Evolutionary conservation across 2,329 filamentous ascomycete genomes (phyloP).

Genomic region (Claviceps sorghi): DNA sequence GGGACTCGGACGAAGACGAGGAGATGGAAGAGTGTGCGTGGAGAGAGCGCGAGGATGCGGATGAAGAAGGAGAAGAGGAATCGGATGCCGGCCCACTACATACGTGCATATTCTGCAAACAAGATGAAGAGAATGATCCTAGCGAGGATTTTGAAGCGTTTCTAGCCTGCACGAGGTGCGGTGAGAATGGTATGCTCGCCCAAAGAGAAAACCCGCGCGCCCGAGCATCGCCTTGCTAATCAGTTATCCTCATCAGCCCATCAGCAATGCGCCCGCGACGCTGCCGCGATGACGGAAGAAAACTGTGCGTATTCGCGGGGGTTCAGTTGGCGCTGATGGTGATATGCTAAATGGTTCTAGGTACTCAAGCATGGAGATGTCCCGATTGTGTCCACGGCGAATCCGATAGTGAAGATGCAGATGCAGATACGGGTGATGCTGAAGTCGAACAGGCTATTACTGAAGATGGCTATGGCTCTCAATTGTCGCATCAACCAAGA

Average conservation of each 20-base stretch:
- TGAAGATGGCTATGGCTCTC: slow-evolving; percentile 13
- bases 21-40: slow-evolving; percentile 21
- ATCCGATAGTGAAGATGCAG: slow-evolving; percentile 7
- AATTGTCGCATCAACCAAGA: slow-evolving; percentile 14
- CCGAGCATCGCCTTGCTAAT: slow-evolving; percentile 19
- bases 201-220: slow-evolving; percentile 10
- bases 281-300: slow-evolving; percentile 24
- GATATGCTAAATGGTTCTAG: slow-evolving; percentile 19
- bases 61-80: slow-evolving; percentile 7
- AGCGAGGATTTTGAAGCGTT: slow-evolving; percentile 69
- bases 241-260: slow-evolving; percentile 49
- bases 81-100: slow-evolving; percentile 18
- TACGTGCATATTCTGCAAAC: slow-evolving; percentile 58
- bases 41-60: slow-evolving; percentile 5
- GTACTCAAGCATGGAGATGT: slow-evolving; percentile 34
- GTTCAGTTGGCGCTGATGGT: background rate
- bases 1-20: slow-evolving; percentile 36
- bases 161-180: slow-evolving; percentile 62
- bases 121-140: slow-evolving; percentile 71
- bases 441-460: slow-evolving; percentile 13
- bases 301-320: slow-evolving; percentile 15
- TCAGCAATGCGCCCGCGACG: slow-evolving; percentile 71
- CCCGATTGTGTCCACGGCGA: slow-evolving; percentile 29
- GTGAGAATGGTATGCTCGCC: slow-evolving; percentile 61
- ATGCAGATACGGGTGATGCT: slow-evolving; percentile 13